Percentiles rank a stretch among this genome's conserved stretches.
phyloP scores from a whole-genome alignment of 2,329 filamentous ascomycete genomes.

The Aspergillus intermedius region DNA sequence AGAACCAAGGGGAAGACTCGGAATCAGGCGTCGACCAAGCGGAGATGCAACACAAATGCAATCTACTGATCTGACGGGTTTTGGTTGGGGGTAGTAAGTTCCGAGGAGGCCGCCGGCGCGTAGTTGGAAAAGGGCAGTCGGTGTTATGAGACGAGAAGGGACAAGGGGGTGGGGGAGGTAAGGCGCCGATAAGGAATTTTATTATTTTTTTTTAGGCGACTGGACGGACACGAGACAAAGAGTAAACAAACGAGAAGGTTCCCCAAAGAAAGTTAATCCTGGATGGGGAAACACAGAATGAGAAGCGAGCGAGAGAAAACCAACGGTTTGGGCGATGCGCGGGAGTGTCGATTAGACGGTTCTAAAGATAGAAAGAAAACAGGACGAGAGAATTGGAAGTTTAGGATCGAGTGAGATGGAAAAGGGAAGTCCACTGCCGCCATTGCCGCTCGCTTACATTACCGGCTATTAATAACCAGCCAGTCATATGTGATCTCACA shows the following conservation, averaged over 20 bases:
- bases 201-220: too few species aligned
- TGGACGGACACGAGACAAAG: background rate
- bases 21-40: constrained; percentile 6
- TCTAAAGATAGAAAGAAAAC: constrained; percentile 25
- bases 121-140: background rate
- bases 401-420: background rate
- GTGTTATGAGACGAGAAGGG: background rate
- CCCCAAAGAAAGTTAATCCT: background rate
- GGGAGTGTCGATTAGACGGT: constrained; percentile 18
- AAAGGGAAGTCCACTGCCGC: background rate
- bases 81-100: background rate
- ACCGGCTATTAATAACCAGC: background rate
- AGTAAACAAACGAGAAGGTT: background rate
- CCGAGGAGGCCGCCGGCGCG: background rate
- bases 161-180: background rate
- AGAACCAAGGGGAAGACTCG: constrained; percentile 7
- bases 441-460: background rate
- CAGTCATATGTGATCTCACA: background rate
- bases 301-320: constrained; percentile 3
- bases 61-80: background rate
- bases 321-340: constrained; percentile 12
- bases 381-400: background rate
- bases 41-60: constrained; percentile 6
- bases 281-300: constrained; percentile 1
- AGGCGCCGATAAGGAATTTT: background rate